Evolutionary conservation across 1,284 basidiomycete genomes (phyloP), one percentile per base, ranked within the genome.

Genomic region (Austropuccinia psidii): DNA sequence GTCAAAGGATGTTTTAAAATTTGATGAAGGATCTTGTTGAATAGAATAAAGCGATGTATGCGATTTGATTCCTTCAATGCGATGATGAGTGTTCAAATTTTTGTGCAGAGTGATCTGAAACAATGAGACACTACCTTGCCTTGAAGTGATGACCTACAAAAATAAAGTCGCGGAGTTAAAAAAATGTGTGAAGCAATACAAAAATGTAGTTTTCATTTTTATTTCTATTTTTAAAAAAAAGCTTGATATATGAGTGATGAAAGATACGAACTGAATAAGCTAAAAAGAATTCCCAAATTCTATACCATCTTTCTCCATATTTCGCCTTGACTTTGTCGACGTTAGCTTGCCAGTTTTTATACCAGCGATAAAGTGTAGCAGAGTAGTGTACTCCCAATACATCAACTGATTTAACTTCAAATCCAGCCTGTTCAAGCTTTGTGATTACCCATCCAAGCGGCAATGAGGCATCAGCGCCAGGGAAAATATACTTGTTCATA

Each of bases 31-130:
- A 27, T 70, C 68, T 41, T 70, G 60, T 21, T 37, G 21, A 13
- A 70, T 29, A 0, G 57, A 35, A 33, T 60, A 55, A 15, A 70
- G 37, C 41, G 75, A 76, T 21, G 75, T 78, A 74, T 82, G 80
- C 41, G 76, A 77, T 61, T 77, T 77, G 69, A 81, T 78, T 62
- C 81, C 81, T 65, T 81, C 80, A 75, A 84, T 87, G 69, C 94
- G 89, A 81, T 92, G 91, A 84, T 88, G 94, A 2, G 89, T 93
- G 80, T 98, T 98, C 77, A 98, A 82, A 85, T 97, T 97, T 84
- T 98, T 97, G 85, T 97, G 93, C 76, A 94, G 83, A 2, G 93
- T 96, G 79, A 98, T 88, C 83, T 97, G 93, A 89, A 94, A 96
- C 54, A 95, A 89, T 0, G 91, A 90, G 9, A 89, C 87, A 29